Base-by-base conservation (phyloP, 441 rosid genomes). In the Croton setiger region DNA sequence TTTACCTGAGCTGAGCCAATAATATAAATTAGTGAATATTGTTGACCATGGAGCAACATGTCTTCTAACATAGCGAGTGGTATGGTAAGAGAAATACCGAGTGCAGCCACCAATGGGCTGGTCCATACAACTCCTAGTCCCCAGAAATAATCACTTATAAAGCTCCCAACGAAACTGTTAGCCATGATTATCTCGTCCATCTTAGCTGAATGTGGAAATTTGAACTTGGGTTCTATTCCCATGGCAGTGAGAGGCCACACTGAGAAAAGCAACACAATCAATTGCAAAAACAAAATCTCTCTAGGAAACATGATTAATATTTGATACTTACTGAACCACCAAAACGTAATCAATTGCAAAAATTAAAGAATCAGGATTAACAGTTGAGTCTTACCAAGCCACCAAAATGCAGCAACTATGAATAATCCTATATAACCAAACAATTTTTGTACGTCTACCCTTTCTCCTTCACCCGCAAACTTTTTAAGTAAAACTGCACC, bases 61-160 rank as follows among this genome's bases (percentile, higher is more conserved):
- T 84, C 93, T 66, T 85, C 90, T 66, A 88, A 57, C 90, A 88
- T 86, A 54, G 93, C 93, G 0, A 88, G 84, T 31, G 90, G 93
- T 65, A 88, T 84, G 47, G 90, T 88, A 45, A 88, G 86, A n/a
- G 93, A 88, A 80, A 88, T 74, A 27, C 88, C 93, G 48, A 86
- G 73, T 8, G 93, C 82, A 21, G 93, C 93, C 67, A 86, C 93
- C 45, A 88, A 72, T 1, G 93, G 90, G 51, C 84, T 88, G 48
- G 93, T 88, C 90, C 90, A 88, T 15, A 88, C 88, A 53, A 86
- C 93, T 57, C 86, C 81, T 18, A 88, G 63, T 69, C 82, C 93
- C 93, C 84, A 81, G 53, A 85, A 77, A 39, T 78, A 85, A 69
- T 85, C 85, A 4, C 64, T 76, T 31, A 85, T 67, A 14, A 78